A percentile compares a stretch with the other conserved stretches of the same genome.
Conservation (phyloP, 2,329 filamentous ascomycete species). For the Colletotrichum chlorophyti region DNA sequence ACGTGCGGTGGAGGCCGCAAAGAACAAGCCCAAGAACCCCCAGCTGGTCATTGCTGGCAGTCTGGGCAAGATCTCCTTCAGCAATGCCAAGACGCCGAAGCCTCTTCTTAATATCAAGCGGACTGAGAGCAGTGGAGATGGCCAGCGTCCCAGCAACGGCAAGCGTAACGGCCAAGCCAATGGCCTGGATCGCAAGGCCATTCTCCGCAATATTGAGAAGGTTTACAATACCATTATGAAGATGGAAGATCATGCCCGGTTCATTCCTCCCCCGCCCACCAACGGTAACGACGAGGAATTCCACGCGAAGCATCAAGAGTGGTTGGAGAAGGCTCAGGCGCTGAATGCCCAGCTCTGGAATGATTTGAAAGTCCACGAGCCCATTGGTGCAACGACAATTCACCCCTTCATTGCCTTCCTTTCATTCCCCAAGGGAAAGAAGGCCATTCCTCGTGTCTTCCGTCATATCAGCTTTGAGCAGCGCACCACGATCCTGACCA, state of each 20-base stretch:
- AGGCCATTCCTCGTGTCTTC: slow-evolving; percentile 93
- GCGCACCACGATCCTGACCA: slow-evolving; percentile 91
- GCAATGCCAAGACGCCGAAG: slow-evolving; percentile 97
- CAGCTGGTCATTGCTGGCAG: slow-evolving; percentile 96
- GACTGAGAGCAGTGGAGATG: slow-evolving; percentile 70
- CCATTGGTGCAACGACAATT: slow-evolving; percentile 76
- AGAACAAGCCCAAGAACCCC: slow-evolving; percentile 97
- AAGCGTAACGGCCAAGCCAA: slow-evolving; percentile 43
- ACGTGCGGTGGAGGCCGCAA: slow-evolving; percentile 94
- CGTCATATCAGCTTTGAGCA: slow-evolving; percentile 91
- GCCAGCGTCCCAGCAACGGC: slow-evolving; percentile 57
- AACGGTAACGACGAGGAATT: slow-evolving; percentile 71
- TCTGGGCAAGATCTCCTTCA: slow-evolving; percentile 97
- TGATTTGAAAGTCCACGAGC: slow-evolving; percentile 90
- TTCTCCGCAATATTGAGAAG: slow-evolving; percentile 85
- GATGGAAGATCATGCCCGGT: slow-evolving; percentile 90
- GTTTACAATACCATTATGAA: slow-evolving; percentile 90
- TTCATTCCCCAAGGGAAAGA: slow-evolving; percentile 95
- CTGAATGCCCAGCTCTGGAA: slow-evolving; percentile 85
- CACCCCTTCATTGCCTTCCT: slow-evolving; percentile 98
- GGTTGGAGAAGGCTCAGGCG: slow-evolving; percentile 73
- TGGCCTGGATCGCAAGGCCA: slow-evolving; percentile 80
- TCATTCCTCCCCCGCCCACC: slow-evolving; percentile 69
- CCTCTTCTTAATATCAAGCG: slow-evolving; percentile 95
- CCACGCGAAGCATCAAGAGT: slow-evolving; percentile 78